Percentiles rank a stretch among this genome's conserved stretches.
These are phyloP conservation scores for Crithidia acanthocephali DNA, from an alignment of 208 protist genomes.

Conservation along the genomic window DNA sequence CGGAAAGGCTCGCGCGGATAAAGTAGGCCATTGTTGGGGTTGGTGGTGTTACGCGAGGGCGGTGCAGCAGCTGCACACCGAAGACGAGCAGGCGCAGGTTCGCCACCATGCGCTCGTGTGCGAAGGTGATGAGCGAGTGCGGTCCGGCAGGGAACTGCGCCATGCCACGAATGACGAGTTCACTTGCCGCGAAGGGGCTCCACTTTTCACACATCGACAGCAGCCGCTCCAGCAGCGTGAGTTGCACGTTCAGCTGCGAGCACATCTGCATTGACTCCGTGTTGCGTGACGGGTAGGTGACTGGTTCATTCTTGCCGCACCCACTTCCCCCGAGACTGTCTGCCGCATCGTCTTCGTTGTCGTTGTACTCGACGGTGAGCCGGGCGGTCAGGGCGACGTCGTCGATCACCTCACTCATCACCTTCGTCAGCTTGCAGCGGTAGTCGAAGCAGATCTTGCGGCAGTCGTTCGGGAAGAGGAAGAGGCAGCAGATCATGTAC, in stretches of 20 bases:
- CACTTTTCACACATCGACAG: constrained; percentile 37
- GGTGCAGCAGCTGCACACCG: constrained; percentile 38
- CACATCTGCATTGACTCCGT: constrained; percentile 37
- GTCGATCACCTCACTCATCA: constrained; percentile 40
- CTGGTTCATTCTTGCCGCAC: constrained; percentile 13
- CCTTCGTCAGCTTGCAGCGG: constrained; percentile 33
- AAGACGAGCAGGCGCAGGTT: constrained; percentile 36
- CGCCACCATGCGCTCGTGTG: constrained; percentile 28
- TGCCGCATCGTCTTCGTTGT: not conserved
- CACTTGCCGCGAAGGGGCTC: constrained; percentile 28
- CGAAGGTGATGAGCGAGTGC: constrained; percentile 10
- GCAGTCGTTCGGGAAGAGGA: constrained; percentile 61
- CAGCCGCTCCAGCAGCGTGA: constrained; percentile 23
- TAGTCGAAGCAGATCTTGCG: constrained; percentile 52
- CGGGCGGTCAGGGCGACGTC: constrained; percentile 21
- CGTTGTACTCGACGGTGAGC: constrained; percentile 3
- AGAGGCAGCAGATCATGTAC: constrained; percentile 48
- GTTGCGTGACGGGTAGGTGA: constrained; percentile 2
- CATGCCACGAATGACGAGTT: constrained; percentile 41
- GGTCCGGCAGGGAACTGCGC: constrained; percentile 28
- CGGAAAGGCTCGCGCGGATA: constrained; percentile 16
- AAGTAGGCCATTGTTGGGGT: constrained; percentile 8
- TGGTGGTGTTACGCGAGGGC: constrained; percentile 18
- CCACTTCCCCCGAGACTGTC: not conserved
- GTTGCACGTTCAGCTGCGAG: constrained; percentile 34